Base-by-base conservation (phyloP, 495 filamentous ascomycete species). In the Collariella sp. region DNA sequence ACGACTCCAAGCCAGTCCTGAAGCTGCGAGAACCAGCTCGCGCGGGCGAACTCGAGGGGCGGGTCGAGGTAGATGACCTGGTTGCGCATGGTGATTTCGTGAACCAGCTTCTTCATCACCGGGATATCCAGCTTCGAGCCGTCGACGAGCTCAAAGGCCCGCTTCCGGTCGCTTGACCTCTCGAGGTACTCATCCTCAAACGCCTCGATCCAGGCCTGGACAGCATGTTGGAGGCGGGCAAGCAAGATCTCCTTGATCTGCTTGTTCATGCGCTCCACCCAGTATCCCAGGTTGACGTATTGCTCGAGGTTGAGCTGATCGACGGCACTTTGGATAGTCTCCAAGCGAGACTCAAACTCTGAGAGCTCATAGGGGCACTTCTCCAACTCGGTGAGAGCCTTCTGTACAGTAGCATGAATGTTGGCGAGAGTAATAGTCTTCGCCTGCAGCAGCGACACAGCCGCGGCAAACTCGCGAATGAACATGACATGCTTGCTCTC, bases 401-500 rank as follows among this genome's bases (percentile, higher is more conserved):
- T 89, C 58, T 93, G 83, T 19, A 96, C 84, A 22, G 77, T 88
- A n/a, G 82, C 72, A 56, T 95, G 83, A 66, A 96, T 91, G 7
- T 79, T 79, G 38, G 82, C 75, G 43, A 99, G 73, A 0, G 84
- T 85, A 1, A 79, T 75, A 0, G 89, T 89, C 70, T 99, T 99
- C 5, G 71, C 77, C 64, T 97, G 94, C 6, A 99, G 79, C 29
- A 89, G 72, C 1, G 89, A 89, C 22, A 94, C 88, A 1, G 88
- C 82, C 1, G 78, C 75, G 35, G 88, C 89, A 63, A 99, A 96
- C 59, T 96, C 89, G 24, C 89, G 84, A 38, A 97, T 88, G 68
- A 95, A 97, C 64, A 96, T 85, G 46, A 96, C 88, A 70, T 98
- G 93, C 67, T 88, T 89, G 70, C 88, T 96, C 66, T 95, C 89